A percentile compares a stretch with the other conserved stretches of the same genome.
Conservation (phyloP, 371 early-diverging fungal species). For the Mortierella sp. region DNA sequence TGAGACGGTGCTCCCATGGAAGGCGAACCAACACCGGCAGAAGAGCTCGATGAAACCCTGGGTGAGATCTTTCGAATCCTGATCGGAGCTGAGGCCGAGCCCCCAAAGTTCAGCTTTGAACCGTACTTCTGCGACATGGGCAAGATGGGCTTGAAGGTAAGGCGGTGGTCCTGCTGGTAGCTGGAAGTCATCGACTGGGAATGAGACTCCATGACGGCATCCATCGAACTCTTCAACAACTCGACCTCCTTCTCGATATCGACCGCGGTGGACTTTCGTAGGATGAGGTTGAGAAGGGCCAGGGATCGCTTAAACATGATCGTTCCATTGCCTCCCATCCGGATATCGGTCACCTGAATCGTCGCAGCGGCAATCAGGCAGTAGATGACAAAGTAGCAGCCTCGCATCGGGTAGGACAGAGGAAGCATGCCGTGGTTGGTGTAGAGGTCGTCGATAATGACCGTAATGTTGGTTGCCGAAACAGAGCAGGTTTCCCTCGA, state of each 20-base stretch:
- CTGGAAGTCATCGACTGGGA: background rate
- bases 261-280: constrained; percentile 44
- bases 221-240: constrained; percentile 47
- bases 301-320: constrained; percentile 54
- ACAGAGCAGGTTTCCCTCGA: constrained; percentile 67
- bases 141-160: constrained; percentile 49
- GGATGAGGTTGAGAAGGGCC: constrained; percentile 38
- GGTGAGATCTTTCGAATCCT: constrained; percentile 52
- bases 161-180: constrained; percentile 32
- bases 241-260: constrained; percentile 52
- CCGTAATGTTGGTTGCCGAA: constrained; percentile 67
- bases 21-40: background rate
- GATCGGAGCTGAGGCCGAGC: constrained; percentile 27
- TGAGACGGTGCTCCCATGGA: constrained; percentile 12
- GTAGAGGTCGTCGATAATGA: constrained; percentile 62
- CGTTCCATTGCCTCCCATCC: constrained; percentile 36
- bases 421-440: constrained; percentile 56
- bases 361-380: constrained; percentile 60
- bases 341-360: constrained; percentile 50
- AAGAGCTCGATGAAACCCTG: constrained; percentile 15
- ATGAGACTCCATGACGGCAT: constrained; percentile 14
- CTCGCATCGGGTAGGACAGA: constrained; percentile 58
- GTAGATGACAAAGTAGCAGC: constrained; percentile 60
- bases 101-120: constrained; percentile 27
- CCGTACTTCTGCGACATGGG: constrained; percentile 54